A percentile compares a stretch with the other conserved stretches of the same genome.
phyloP scores from a whole-genome alignment of 2,329 filamentous ascomycete genomes.

The Aspergillus arachidicola region DNA sequence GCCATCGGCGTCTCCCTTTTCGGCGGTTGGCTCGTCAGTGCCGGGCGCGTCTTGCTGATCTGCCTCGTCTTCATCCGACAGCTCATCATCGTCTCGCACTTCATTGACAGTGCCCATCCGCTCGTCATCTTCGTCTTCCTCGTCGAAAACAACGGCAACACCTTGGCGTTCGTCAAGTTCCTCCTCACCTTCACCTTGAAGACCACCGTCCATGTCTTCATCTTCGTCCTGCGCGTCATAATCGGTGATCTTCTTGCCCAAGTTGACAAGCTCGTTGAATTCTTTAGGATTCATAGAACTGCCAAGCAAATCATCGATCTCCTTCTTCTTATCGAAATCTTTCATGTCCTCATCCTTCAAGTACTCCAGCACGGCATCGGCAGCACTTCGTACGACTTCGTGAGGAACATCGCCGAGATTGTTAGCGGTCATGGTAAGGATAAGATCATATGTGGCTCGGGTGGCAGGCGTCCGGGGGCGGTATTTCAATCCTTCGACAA shows the following conservation, averaged over 20 bases:
- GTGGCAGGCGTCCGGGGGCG: constrained; percentile 89
- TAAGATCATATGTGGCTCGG: constrained; percentile 89
- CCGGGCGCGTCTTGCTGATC: constrained; percentile 63
- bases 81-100: constrained; percentile 77
- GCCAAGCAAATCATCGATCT: constrained; percentile 92
- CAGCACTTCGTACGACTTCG: constrained; percentile 88
- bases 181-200: constrained; percentile 64
- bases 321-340: constrained; percentile 97
- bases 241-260: constrained; percentile 98
- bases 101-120: constrained; percentile 78
- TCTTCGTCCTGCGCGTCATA: constrained; percentile 97
- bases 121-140: constrained; percentile 84
- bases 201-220: constrained; percentile 76
- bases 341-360: constrained; percentile 95
- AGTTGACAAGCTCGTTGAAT: constrained; percentile 94
- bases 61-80: constrained; percentile 77
- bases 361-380: constrained; percentile 86
- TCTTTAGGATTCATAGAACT: constrained; percentile 79
- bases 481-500: constrained; percentile 90
- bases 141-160: constrained; percentile 96
- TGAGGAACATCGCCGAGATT: constrained; percentile 91
- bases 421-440: constrained; percentile 85
- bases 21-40: constrained; percentile 46
- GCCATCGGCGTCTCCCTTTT: constrained; percentile 47
- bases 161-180: constrained; percentile 94